Evolutionary conservation across 2,329 filamentous ascomycete species (phyloP), one percentile per base, ranked within the genome.

Genomic region (Fusarium palustre): DNA sequence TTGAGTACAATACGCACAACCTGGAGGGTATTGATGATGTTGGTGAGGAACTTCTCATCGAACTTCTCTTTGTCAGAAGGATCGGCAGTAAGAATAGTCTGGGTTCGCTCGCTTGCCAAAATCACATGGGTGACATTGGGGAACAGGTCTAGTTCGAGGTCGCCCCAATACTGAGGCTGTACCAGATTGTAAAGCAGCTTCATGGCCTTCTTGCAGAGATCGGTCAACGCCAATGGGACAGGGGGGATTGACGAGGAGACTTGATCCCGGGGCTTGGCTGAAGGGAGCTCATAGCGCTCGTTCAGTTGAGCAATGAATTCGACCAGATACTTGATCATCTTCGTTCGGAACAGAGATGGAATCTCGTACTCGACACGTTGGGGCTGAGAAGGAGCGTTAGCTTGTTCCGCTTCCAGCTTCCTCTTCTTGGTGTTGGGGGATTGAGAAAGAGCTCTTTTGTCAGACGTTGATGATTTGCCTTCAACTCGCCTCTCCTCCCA

Each of bases 251-350:
- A 81, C 42, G 80, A 78, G 47, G 74, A 74, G 2, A 78, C 76
- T 15, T 83, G 71, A 42, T 91, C 89, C 49, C 88, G 87, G 42
- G 88, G 85, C 72, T 90, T 91, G 16, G 88, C 86, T 24, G 91
- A 92, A 16, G 91, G 91, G 24, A 94, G 87, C 22, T 90, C 90
- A 77, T 92, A 97, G 34, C 94, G 89, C 79, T 98, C 96, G 20
- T 92, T 91, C 24, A 97, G 85, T 52, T 93, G 92, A 2, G 94
- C 94, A 72, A 98, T 97, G 79, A 98, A 98, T 64, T 96, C 92
- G 31, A 98, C 92, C 33, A 99, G 87, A 76, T 98, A 99, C 79
- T 97, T 97, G 48, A 97, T 87, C 83, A 99, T 91, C 78, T 93
- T 91, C 43, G 90, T 87, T 22, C 94, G 88, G 55, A 92, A 88